Evolutionary conservation across 192 early-diverging fungal species (phyloP).

Genomic region (Kickxella alabastrina): DNA sequence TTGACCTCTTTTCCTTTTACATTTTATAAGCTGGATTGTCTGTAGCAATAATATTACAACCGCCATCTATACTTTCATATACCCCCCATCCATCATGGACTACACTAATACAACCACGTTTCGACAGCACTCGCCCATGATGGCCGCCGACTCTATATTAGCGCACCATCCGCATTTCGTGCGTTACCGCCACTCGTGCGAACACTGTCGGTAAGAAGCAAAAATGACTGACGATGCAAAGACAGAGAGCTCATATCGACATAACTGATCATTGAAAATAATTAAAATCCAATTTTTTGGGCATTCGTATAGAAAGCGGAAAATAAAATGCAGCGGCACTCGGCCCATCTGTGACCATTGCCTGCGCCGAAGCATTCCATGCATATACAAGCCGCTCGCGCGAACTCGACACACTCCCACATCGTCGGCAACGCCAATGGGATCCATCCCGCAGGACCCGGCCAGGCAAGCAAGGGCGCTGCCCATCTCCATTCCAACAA

Average conservation of each 20-base stretch:
- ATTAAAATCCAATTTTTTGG: too few relatives aligned
- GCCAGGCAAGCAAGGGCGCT: not conserved
- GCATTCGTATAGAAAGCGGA: conserved; percentile 46
- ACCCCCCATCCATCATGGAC: too few relatives aligned
- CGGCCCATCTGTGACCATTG: conserved; percentile 49
- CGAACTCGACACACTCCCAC: conserved; percentile 26
- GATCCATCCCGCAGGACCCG: conserved; percentile 2
- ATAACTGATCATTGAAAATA: not conserved
- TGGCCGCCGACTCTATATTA: too few relatives aligned
- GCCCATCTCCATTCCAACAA: conserved; percentile 17
- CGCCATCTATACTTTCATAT: too few relatives aligned
- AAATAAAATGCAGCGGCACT: conserved; percentile 51
- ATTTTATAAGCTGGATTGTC: not conserved
- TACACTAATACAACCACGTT: too few relatives aligned
- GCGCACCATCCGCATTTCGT: conserved; percentile 14
- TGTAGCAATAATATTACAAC: too few relatives aligned
- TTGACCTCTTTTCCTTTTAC: not conserved
- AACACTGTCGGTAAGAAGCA: conserved; percentile 39
- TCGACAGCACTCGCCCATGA: too few relatives aligned
- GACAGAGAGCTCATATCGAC: not conserved
- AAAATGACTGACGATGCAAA: too few relatives aligned
- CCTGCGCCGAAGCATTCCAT: conserved; percentile 26
- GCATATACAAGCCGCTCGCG: conserved; percentile 45
- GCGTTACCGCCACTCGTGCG: conserved; percentile 48
- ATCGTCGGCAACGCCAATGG: not conserved